A percentile compares a stretch with the other conserved stretches of the same genome.
Conservation (phyloP, 192 early-diverging fungal genomes). For the Gamsiella multidivaricata region DNA sequence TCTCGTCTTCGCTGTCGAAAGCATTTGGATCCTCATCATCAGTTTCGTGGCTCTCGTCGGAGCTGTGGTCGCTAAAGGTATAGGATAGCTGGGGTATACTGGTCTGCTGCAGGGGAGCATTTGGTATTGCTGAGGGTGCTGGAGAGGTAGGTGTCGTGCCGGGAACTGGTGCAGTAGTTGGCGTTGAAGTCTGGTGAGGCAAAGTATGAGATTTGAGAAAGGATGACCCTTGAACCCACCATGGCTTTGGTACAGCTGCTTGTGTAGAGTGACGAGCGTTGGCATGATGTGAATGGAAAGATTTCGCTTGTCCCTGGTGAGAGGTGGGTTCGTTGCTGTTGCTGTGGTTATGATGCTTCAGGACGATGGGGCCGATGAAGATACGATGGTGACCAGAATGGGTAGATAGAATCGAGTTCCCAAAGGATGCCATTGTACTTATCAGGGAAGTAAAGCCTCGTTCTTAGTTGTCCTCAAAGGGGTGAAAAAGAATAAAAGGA, state of each 20-base stretch:
- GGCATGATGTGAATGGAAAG: neutral
- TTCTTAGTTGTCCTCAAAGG: neutral
- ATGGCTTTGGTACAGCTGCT: constrained; percentile 32
- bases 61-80: constrained; percentile 28
- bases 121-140: neutral
- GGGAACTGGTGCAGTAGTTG: neutral
- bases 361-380: constrained; percentile 45
- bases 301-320: neutral
- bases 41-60: neutral
- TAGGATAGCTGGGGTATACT: constrained; percentile 35
- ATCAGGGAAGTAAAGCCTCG: neutral
- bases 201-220: constrained; percentile 20
- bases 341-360: constrained; percentile 5
- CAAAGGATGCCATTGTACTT: neutral
- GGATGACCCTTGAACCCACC: constrained; percentile 46
- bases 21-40: constrained; percentile 6
- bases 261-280: no score
- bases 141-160: neutral
- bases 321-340: neutral
- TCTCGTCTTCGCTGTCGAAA: constrained; percentile 25
- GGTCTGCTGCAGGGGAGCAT: neutral
- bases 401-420: constrained; percentile 33
- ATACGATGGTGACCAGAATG: constrained; percentile 47
- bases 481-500: neutral
- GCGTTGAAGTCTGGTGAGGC: constrained; percentile 4